Evolutionary conservation across 495 filamentous ascomycete species (phyloP), one percentile per base, ranked within the genome.

Genomic region (Acidiella bohemica): DNA sequence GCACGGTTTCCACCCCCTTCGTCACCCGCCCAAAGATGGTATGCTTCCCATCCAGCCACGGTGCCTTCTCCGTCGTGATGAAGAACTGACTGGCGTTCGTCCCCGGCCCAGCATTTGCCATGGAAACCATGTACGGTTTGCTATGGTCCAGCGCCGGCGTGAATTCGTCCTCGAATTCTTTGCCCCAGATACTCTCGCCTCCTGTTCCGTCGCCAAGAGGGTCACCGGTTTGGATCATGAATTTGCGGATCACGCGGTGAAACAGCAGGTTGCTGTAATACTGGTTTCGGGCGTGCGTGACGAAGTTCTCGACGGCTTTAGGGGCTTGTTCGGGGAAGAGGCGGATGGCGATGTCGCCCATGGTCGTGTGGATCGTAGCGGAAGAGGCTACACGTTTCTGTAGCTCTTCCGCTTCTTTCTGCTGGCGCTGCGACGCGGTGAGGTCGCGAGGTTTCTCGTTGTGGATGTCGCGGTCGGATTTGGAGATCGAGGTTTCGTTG

Each of bases 211-310:
- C 88, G 10, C 90, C 90, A 2, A 93, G 61, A 0, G 92, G 92
- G 56, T 99, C 90, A 26, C 90, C 90, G 35, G 86, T 75, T 54
- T 78, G 74, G 41, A 99, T 93, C 90, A 99, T 99, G 63, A 99
- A 99, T 56, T 96, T 96, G 44, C 80, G 75, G 54, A 99, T 95
- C 5, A 99, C 80, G 13, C 90, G 79, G 60, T 99, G 90, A 68
- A 99, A 99, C 47, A 93, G 87, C 10, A 86, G 86, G 58, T 82
- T 81, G 61, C 96, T 94, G 66, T 96, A 99, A 61, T 96, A 96
- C 2, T 84, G 84, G 37, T 73, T 74, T 38, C 77, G 80, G 1
- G 84, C 71, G 46, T 96, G 90, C 0, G 85, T 92, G 34, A 86
- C 82, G 55, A 99, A 99, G 61, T 99, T 99, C 65, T 99, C 92